Evolutionary conservation across 441 rosid genomes (phyloP).

Genomic region (Brassica balearica): DNA sequence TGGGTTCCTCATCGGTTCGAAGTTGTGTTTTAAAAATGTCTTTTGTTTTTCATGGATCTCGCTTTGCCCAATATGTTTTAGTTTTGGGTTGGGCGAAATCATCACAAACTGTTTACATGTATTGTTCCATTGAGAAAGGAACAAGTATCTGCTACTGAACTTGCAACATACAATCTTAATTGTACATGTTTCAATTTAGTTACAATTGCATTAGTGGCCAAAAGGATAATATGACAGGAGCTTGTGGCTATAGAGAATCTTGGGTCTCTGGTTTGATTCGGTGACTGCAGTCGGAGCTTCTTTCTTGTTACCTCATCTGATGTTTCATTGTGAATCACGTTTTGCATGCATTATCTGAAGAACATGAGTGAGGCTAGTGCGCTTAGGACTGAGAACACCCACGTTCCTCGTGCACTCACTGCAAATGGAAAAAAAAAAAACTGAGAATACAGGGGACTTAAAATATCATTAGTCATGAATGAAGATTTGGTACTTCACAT

Average conservation of each 20-base stretch:
- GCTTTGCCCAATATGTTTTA: conserved; percentile 41
- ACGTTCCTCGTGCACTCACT: no score
- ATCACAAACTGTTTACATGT: conserved; percentile 10
- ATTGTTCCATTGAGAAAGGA: background rate
- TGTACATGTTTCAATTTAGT: background rate
- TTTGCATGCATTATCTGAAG: no score
- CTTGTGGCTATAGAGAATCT: background rate
- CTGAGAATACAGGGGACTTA: no score
- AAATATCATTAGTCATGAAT: no score
- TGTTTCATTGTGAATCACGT: no score
- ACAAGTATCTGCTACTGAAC: conserved; percentile 1
- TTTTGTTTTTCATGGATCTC: conserved; percentile 14
- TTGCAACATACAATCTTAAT: background rate
- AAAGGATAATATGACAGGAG: background rate
- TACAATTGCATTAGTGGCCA: background rate
- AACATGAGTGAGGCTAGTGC: no score
- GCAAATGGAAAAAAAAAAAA: no score
- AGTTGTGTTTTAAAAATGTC: conserved; percentile 33
- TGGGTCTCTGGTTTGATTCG: no score
- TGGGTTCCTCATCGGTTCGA: conserved; percentile 29
- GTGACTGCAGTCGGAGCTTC: no score
- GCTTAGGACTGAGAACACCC: no score
- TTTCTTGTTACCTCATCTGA: no score
- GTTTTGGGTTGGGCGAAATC: conserved; percentile 36
- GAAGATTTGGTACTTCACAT: no score